phyloP scores from a whole-genome alignment of 352 stramenopile genomes.

The Globisporangium spiculum region DNA sequence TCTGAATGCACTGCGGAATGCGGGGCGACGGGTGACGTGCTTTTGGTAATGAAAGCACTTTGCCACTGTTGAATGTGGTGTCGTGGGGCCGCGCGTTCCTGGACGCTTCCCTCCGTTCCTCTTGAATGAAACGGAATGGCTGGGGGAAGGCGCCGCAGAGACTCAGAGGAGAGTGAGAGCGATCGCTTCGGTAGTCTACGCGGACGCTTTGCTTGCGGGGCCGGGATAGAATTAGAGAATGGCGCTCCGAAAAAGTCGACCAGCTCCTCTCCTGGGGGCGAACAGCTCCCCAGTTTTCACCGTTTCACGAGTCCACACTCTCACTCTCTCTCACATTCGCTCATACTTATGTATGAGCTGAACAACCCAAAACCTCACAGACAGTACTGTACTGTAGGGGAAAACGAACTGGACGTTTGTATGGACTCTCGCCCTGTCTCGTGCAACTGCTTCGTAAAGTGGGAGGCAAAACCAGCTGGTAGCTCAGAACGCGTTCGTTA shows the following conservation, averaged over 20 bases:
- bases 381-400: background rate
- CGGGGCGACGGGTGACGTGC: background rate
- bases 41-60: background rate
- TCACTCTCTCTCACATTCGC: background rate
- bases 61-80: constrained; percentile 12
- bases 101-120: constrained; percentile 10
- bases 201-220: constrained; percentile 8
- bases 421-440: background rate
- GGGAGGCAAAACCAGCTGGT: constrained; percentile 7
- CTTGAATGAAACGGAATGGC: constrained; percentile 12
- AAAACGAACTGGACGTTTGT: constrained; percentile 8
- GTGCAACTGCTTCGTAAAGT: background rate
- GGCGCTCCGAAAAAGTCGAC: background rate
- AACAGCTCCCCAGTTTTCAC: background rate
- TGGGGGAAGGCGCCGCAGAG: constrained; percentile 7
- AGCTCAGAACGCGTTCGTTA: constrained; percentile 1
- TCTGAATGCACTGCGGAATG: background rate
- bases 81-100: constrained; percentile 5
- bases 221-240: constrained; percentile 12
- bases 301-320: background rate
- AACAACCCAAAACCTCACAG: background rate
- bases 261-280: background rate
- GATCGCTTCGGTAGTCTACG: constrained; percentile 8
- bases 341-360: background rate
- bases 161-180: background rate